Evolutionary conservation across 1,284 basidiomycete genomes (phyloP), one percentile per base, ranked within the genome.

Genomic region (Ceratobasidium sp.): DNA sequence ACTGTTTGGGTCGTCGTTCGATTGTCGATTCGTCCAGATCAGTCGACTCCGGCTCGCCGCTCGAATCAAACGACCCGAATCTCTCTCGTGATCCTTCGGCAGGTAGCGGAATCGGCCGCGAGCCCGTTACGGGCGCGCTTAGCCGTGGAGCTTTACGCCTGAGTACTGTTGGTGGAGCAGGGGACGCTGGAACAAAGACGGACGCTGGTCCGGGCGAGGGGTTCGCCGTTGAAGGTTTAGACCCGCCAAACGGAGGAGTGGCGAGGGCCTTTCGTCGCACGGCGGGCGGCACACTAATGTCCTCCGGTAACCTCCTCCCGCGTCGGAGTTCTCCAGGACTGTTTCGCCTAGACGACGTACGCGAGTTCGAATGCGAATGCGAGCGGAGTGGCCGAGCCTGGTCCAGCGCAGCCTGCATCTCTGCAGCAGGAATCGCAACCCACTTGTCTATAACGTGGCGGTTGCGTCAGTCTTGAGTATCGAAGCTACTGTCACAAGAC

Each of bases 321-420:
- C 66, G 51, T 36, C 66, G 53, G 17, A 69, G 66, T 36, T 69
- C 66, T 22, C 66, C 66, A 4, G 66, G 66, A 24, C 48, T 54
- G 51, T 69, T 69, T 9, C 66, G 66, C 44, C 66, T 24, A 8
- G 66, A 69, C 53, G 66, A 69, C 22, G 50, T 45, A 5, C 66
- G 66, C 11, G 66, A 69, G 36, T 69, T 51, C 22, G 66, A 69
- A 41, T 69, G 66, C 19, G 66, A 69, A 33, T 69, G 66, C 33
- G 66, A 69, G 22, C 66, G 51, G 1, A 53, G 66, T 6, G 74
- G 59, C 17, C 56, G 81, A 0, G 80, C 82, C 77, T 81, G 79
- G 72, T 84, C 83, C 2, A 81, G 81, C 9, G 83, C 82, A 29
- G 82, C 82, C 36, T 82, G 80, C n/a, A 84, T 78, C 73, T 84